Conservation (phyloP, 2,329 filamentous ascomycete genomes). For the Xylariomycetidae sp. region DNA sequence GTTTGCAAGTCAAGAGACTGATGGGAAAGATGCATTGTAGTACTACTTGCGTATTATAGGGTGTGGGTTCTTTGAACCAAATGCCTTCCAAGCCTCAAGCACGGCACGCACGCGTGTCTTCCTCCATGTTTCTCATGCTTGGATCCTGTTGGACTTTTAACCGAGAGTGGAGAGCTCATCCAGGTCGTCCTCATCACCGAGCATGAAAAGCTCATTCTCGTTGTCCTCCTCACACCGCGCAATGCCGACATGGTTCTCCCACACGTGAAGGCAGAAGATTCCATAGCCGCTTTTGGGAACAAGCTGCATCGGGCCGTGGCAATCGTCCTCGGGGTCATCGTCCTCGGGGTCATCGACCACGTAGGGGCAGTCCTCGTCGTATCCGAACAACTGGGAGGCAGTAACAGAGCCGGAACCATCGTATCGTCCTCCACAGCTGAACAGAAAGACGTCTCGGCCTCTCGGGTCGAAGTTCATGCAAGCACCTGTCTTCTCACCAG, state of each 20-base stretch:
- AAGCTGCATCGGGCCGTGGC: slow-evolving; percentile 35
- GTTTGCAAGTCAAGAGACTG: too few relatives aligned
- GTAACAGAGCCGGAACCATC: slow-evolving; percentile 46
- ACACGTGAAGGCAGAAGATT: slow-evolving; percentile 42
- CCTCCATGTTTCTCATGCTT: too few relatives aligned
- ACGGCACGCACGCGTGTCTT: too few relatives aligned
- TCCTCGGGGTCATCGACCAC: too few relatives aligned
- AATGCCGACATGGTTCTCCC: slow-evolving; percentile 37
- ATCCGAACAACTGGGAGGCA: slow-evolving; percentile 47
- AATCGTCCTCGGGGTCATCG: slow-evolving; percentile 37
- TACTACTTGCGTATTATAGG: too few relatives aligned
- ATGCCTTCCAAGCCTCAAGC: too few relatives aligned
- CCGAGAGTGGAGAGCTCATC: too few relatives aligned
- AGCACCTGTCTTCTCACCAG: slow-evolving; percentile 39
- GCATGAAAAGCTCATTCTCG: slow-evolving; percentile 36
- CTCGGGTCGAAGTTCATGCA: slow-evolving; percentile 54
- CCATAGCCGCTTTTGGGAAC: slow-evolving; percentile 38
- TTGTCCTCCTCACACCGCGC: slow-evolving; percentile 35
- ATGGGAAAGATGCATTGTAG: too few relatives aligned
- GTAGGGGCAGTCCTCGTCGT: too few relatives aligned
- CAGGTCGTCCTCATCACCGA: slow-evolving; percentile 15
- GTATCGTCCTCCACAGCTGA: slow-evolving; percentile 53
- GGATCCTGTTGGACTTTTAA: too few relatives aligned
- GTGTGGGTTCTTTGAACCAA: too few relatives aligned
- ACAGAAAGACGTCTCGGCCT: slow-evolving; percentile 44